Evolutionary conservation across 2,329 filamentous ascomycete species (phyloP), one percentile per base, ranked within the genome.

Genomic region (Xylaria sp.): DNA sequence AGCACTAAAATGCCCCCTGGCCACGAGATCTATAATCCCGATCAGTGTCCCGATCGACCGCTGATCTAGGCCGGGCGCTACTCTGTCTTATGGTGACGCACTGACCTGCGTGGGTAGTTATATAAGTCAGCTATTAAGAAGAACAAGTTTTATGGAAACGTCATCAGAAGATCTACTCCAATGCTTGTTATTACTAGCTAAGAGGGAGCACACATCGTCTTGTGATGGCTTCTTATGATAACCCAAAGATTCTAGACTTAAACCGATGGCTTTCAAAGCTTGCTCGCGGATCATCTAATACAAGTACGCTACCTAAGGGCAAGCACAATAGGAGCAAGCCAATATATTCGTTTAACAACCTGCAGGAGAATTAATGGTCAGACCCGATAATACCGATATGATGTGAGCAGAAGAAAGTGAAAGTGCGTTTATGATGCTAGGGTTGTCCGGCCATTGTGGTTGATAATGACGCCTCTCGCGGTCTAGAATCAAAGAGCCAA

Each of bases 11-110:
- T 5, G 25, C 13, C 10, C n/a, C 16, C 32, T 44, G n/a, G 21
- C 23, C 60, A 29, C 32, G 32, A 44, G 35, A 53, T 53, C 48
- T 37, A 40, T 16, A 32, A 35, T 32, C 48, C 35, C 18, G 47
- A 54, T 54, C 27, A 53, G 21, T 42, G 10, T 21, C 21, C 27
- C 23, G 44, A 60, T 60, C 48, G 32, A n/a, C 42, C 58, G 25
- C 58, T 50, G 35, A 37, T 29, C 9, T 42, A 42, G 13, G 12
- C 40, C 40, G 40, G 40, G 5, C 18, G 18, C 10, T 42, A 16
- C 40, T 44, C 40, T 44, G 32, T 44, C 16, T 44, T 13, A 6
- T 44, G 40, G 4, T 18, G 40, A 44, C 40, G 40, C 40, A 44
- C 16, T 44, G 8, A 23, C 25, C 50, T 23, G 50, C 44, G n/a